Evolutionary conservation across 352 stramenopile genomes (phyloP).

Genomic region (Globisporangium nagaii): DNA sequence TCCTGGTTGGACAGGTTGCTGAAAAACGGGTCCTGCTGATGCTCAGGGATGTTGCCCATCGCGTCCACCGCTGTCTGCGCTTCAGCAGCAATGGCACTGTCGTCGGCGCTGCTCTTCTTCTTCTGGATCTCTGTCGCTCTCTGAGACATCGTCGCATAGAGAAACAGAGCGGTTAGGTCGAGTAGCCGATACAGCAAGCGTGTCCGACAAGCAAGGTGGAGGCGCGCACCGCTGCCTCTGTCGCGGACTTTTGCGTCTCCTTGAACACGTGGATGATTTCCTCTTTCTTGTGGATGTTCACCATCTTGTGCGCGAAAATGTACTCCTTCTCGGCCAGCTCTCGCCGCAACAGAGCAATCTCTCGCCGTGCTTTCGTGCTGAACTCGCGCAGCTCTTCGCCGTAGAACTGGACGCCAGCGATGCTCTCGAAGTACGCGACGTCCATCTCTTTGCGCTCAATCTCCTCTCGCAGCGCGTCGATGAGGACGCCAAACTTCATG

Average conservation of each 20-base stretch:
- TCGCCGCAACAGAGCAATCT: conserved; percentile 26
- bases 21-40: neutral
- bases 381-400: conserved; percentile 45
- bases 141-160: conserved; percentile 1
- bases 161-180: neutral
- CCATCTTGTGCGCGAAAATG: conserved; percentile 38
- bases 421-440: conserved; percentile 70
- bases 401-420: conserved; percentile 48
- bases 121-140: conserved; percentile 8
- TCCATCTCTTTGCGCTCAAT: conserved; percentile 78
- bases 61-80: neutral
- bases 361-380: conserved; percentile 23
- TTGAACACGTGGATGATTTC: conserved; percentile 74
- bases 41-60: neutral
- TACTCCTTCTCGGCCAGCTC: conserved; percentile 54
- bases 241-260: conserved; percentile 37
- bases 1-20: conserved; percentile 16
- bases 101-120: neutral
- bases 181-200: too few species aligned
- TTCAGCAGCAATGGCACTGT: neutral
- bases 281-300: conserved; percentile 64
- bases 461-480: conserved; percentile 57
- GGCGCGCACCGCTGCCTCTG: conserved; percentile 31
- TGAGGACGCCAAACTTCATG: conserved; percentile 27
- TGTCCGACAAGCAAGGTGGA: too few species aligned